Evolutionary conservation across 2,329 filamentous ascomycete species (phyloP).

Genomic region (Nemania sp.): DNA sequence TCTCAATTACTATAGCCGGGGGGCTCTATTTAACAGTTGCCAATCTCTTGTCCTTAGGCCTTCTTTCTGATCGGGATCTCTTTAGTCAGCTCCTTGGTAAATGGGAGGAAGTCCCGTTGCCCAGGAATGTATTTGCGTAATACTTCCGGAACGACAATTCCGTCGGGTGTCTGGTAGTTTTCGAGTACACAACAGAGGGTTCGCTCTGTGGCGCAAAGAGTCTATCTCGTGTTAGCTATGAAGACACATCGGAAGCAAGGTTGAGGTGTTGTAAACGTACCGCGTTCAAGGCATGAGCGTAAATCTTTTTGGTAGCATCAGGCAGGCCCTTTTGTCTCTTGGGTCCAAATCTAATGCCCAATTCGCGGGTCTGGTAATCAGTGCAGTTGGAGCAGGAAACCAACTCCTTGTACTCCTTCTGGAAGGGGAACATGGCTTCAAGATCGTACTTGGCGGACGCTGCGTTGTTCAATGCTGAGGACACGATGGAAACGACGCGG

Average conservation of each 20-base stretch:
- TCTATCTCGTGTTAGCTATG: constrained; percentile 29
- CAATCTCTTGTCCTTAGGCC: constrained; percentile 18
- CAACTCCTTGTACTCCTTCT: constrained; percentile 98
- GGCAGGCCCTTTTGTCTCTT: constrained; percentile 83
- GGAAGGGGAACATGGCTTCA: constrained; percentile 96
- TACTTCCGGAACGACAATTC: constrained; percentile 80
- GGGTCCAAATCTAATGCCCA: constrained; percentile 90
- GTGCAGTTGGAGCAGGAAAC: constrained; percentile 82
- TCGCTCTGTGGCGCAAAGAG: constrained; percentile 77
- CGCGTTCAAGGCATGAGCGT: constrained; percentile 92
- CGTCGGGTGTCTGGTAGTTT: constrained; percentile 80
- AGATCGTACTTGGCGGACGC: constrained; percentile 94
- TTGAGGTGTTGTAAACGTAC: constrained; percentile 59
- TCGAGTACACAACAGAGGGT: constrained; percentile 95
- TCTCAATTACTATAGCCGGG: background rate
- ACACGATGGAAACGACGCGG: constrained; percentile 92
- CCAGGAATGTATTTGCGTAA: constrained; percentile 92
- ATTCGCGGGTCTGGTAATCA: constrained; percentile 93
- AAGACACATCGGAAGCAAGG: too few species aligned
- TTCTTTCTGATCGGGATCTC: constrained; percentile 40
- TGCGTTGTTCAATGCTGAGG: constrained; percentile 92
- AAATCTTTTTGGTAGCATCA: constrained; percentile 77
- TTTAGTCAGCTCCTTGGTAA: constrained; percentile 85
- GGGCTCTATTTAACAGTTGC: background rate
- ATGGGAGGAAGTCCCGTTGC: constrained; percentile 88